Evolutionary conservation across 1,284 basidiomycete genomes (phyloP).

Genomic region (Ustilago lituana): DNA sequence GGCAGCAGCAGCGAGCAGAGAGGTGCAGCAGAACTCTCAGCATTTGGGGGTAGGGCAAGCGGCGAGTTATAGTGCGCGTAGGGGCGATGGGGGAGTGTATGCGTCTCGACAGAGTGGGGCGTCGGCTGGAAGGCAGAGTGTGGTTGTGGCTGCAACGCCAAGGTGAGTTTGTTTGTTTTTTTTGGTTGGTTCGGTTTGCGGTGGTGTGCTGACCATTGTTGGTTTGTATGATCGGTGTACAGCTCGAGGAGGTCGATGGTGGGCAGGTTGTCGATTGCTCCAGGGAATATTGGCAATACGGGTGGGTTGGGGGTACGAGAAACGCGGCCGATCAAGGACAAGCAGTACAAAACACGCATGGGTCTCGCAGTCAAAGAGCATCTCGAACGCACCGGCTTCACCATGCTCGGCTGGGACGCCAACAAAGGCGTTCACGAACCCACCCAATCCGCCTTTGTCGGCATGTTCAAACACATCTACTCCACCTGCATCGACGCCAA

Average conservation of each 20-base stretch:
- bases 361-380: slow-evolving; percentile 55
- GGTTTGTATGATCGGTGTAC: background rate
- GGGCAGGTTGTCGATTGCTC: slow-evolving; percentile 51
- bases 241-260: slow-evolving; percentile 41
- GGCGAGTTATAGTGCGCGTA: slow-evolving; percentile 26
- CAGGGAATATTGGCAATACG: slow-evolving; percentile 40
- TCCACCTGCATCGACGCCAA: slow-evolving; percentile 57
- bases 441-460: slow-evolving; percentile 61
- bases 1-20: slow-evolving; percentile 2
- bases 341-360: slow-evolving; percentile 57
- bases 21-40: slow-evolving; percentile 20
- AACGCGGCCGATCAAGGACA: slow-evolving; percentile 54
- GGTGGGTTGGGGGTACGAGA: slow-evolving; percentile 37
- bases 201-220: too few species aligned
- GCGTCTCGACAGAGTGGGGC: slow-evolving; percentile 46
- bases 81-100: slow-evolving; percentile 39
- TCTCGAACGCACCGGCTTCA: slow-evolving; percentile 60
- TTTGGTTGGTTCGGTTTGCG: too few species aligned
- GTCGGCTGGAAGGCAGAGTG: slow-evolving; percentile 45
- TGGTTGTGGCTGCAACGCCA: slow-evolving; percentile 51
- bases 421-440: slow-evolving; percentile 62
- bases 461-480: slow-evolving; percentile 65
- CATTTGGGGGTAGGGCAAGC: slow-evolving; percentile 30
- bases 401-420: slow-evolving; percentile 54
- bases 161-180: slow-evolving; percentile 35